Percentiles rank a stretch among this genome's conserved stretches.
Conservation (phyloP, 305 asterid species). For the Plantago coronopus region DNA sequence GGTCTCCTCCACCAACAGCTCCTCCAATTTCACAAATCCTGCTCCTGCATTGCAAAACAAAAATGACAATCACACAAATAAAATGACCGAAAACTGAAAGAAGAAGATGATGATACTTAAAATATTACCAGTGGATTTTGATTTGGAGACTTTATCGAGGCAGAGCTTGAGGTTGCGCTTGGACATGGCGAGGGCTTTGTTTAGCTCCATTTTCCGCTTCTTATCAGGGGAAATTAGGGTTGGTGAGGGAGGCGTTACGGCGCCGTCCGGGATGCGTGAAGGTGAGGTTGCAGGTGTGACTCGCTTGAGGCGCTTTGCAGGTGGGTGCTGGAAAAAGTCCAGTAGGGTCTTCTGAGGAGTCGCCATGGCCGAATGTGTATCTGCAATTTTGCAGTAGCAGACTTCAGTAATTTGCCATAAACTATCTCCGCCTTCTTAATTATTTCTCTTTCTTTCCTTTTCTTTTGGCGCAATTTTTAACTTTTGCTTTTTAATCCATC, state of each 20-base stretch:
- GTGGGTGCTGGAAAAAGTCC: conserved; percentile 70
- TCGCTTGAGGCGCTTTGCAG: conserved; percentile 69
- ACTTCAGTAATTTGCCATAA: too few relatives aligned
- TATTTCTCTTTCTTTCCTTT: too few relatives aligned
- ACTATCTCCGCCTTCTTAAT: too few relatives aligned
- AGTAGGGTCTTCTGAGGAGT: conserved; percentile 63
- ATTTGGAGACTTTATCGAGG: conserved; percentile 48
- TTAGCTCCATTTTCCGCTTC: conserved; percentile 60
- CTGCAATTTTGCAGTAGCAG: too few relatives aligned
- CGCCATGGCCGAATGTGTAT: too few relatives aligned
- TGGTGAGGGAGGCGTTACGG: conserved; percentile 15
- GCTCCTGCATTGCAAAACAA: conserved; percentile 31
- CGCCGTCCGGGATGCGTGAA: conserved; percentile 18
- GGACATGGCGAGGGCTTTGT: conserved; percentile 73
- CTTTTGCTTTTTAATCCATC: too few relatives aligned
- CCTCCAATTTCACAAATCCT: conserved; percentile 57
- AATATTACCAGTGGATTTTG: conserved; percentile 37
- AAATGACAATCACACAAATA: neutral
- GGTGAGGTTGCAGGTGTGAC: conserved; percentile 43
- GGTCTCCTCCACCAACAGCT: conserved; percentile 73
- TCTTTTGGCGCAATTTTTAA: too few relatives aligned
- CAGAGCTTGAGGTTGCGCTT: conserved; percentile 66
- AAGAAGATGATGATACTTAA: neutral
- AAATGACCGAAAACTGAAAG: neutral
- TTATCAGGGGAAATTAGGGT: conserved; percentile 45